Evolutionary conservation across 2,329 filamentous ascomycete genomes (phyloP).

Genomic region (Zymoseptoria ardabiliae): DNA sequence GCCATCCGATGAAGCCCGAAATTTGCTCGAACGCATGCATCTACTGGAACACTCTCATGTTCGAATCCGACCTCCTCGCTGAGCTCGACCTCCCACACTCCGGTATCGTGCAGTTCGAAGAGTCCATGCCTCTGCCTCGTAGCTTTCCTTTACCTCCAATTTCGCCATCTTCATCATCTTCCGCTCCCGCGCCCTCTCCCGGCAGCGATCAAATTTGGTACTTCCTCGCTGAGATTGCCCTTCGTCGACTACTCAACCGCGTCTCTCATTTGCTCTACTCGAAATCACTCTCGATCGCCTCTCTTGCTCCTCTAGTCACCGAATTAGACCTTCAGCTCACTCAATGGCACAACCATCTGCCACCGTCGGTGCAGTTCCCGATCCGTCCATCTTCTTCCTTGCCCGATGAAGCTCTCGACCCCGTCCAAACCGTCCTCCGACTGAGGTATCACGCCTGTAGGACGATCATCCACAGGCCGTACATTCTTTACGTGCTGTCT

Average conservation of each 20-base stretch:
- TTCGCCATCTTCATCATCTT: not conserved
- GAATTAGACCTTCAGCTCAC: conserved; percentile 76
- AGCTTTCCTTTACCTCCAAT: conserved; percentile 66
- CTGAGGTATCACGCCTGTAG: conserved; percentile 78
- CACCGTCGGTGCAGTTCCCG: conserved; percentile 67
- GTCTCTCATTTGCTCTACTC: conserved; percentile 27
- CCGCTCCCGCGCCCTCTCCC: conserved; percentile 42
- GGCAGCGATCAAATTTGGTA: conserved; percentile 79
- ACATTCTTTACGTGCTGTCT: conserved; percentile 71
- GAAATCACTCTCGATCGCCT: conserved; percentile 59
- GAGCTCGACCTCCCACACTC: conserved; percentile 77
- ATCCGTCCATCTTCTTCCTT: conserved; percentile 43
- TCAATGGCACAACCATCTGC: conserved; percentile 78
- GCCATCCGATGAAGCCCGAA: conserved; percentile 57
- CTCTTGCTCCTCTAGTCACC: conserved; percentile 68
- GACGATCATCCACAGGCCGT: conserved; percentile 79
- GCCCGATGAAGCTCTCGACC: conserved; percentile 58
- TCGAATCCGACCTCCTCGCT: conserved; percentile 70
- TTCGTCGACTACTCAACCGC: conserved; percentile 58
- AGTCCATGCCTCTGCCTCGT: conserved; percentile 68
- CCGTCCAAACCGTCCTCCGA: conserved; percentile 70
- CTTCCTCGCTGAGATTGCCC: conserved; percentile 73
- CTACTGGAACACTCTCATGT: conserved; percentile 77
- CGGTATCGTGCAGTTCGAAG: conserved; percentile 74
- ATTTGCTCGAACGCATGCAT: conserved; percentile 69